Base-by-base conservation (phyloP, 306 rosid species). In the Trichosanthes truncata region DNA sequence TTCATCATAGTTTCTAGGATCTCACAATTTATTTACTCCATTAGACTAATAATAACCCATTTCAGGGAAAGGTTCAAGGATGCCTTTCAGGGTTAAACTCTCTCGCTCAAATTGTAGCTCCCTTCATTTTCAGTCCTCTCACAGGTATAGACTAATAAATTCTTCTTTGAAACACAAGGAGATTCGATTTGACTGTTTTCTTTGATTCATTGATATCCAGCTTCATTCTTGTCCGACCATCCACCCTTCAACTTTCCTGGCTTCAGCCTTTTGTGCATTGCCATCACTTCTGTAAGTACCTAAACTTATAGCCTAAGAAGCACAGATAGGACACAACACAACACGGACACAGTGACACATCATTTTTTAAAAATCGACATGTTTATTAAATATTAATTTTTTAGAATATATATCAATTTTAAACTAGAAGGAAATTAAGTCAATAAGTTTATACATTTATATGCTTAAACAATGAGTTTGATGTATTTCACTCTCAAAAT, bases 171-270 rank as follows among this genome's bases (percentile, higher is more conserved):
- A 45, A n/a, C 31, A 29, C 76, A 36, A 40, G 23, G 43, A 3
- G 23, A 4, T 25, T 40, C 67, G 60, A 51, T 55, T 79, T 88
- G 72, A 82, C 67, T 77, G 51, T 18, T 76, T 80, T 26, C 76
- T 35, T 43, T 62, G 41, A 41, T 41, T 23, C 46, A 68, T 38
- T 6, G 23, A 5, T 38, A 51, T 81, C 72, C 92, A 94, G 98
- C 98, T 38, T 77, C 88, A 26, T 94, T 94, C 86, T 86, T 90
- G 80, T 94, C 98, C 12, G 92, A 89, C 48, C 81, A 83, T 29
- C 97, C 98, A 67, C 98, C 98, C 1, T 91, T 94, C 76, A 5
- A 86, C 79, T 94, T 80, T 83, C 98, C 98, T 10, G 98, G 97
- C 69, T 94, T 92, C 92, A 89, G 97, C 80, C 76, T 94, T 46